Evolutionary conservation across 2,329 filamentous ascomycete genomes (phyloP).

Genomic region (Xylariales sp.): DNA sequence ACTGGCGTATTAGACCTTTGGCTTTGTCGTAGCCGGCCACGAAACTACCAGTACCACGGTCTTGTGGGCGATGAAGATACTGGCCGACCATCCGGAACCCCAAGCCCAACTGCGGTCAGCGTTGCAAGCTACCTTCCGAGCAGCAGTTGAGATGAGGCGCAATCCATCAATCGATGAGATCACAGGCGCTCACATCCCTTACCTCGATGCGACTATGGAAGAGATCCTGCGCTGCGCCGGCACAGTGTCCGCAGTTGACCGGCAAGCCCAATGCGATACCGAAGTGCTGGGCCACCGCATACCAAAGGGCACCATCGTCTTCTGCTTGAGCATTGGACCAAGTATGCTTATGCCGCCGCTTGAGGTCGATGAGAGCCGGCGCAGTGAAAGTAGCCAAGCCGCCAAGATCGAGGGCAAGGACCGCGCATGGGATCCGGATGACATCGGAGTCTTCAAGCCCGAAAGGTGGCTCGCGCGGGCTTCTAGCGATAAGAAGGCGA

Average conservation of each 20-base stretch:
- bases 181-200: slow-evolving; percentile 17
- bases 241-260: slow-evolving; percentile 18
- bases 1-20: slow-evolving; percentile 27
- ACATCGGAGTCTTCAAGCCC: slow-evolving; percentile 14
- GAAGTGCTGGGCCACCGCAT: slow-evolving; percentile 17
- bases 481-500: background rate
- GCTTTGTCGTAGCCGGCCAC: slow-evolving; percentile 28
- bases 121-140: slow-evolving; percentile 13
- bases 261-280: slow-evolving; percentile 21
- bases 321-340: slow-evolving; percentile 12
- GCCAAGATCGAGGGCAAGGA: slow-evolving; percentile 1
- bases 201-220: slow-evolving; percentile 27
- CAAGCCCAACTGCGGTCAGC: slow-evolving; percentile 24
- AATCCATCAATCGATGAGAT: slow-evolving; percentile 21
- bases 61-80: slow-evolving; percentile 25
- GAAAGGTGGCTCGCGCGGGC: slow-evolving; percentile 15
- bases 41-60: slow-evolving; percentile 26
- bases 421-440: slow-evolving; percentile 8
- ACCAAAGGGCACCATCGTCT: slow-evolving; percentile 16
- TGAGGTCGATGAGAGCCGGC: slow-evolving; percentile 9
- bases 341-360: slow-evolving; percentile 10
- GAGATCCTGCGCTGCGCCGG: slow-evolving; percentile 25
- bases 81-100: slow-evolving; percentile 15
- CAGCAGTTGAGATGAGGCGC: slow-evolving; percentile 16
- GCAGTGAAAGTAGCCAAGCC: slow-evolving; percentile 9